Evolutionary conservation across 257 asterid species (phyloP).

Genomic region (Pogostemon cablin): DNA sequence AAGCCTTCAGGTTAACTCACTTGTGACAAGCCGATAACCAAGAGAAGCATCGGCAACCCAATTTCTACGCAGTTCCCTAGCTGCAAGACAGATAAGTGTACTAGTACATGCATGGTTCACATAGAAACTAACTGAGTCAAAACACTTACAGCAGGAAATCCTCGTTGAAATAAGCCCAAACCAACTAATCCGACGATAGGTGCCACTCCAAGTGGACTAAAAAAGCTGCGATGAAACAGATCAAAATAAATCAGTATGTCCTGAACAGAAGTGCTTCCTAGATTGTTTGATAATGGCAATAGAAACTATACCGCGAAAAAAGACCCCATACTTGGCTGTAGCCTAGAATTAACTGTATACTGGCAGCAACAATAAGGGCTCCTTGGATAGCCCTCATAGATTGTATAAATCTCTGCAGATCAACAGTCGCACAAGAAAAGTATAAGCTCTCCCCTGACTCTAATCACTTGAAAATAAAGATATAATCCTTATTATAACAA

Average conservation of each 20-base stretch:
- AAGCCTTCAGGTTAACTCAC: constrained; percentile 48
- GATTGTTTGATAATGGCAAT: constrained; percentile 3
- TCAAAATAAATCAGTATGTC: constrained; percentile 19
- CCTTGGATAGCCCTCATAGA: constrained; percentile 99
- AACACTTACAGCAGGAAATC: constrained; percentile 76
- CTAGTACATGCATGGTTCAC: background rate
- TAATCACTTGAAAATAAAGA: constrained; percentile 9
- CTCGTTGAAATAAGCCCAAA: constrained; percentile 92
- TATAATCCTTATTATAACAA: background rate
- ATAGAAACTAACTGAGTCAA: background rate
- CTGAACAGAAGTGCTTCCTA: constrained; percentile 10
- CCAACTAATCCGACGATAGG: constrained; percentile 97
- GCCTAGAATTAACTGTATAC: constrained; percentile 88
- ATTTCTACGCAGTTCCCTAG: constrained; percentile 93
- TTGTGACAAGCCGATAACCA: constrained; percentile 85
- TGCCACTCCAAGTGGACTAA: constrained; percentile 99
- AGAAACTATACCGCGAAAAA: constrained; percentile 76
- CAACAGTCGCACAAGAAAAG: background rate
- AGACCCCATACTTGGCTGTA: constrained; percentile 99
- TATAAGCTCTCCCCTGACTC: background rate
- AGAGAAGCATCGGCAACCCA: constrained; percentile 85
- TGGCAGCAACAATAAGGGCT: constrained; percentile 87
- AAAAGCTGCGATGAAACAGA: constrained; percentile 58
- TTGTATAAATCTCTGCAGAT: constrained; percentile 73
- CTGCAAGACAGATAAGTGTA: constrained; percentile 49